Evolutionary conservation across 2,329 filamentous ascomycete genomes (phyloP), one percentile per base, ranked within the genome.

Genomic region (Zymoseptoria crescenta): DNA sequence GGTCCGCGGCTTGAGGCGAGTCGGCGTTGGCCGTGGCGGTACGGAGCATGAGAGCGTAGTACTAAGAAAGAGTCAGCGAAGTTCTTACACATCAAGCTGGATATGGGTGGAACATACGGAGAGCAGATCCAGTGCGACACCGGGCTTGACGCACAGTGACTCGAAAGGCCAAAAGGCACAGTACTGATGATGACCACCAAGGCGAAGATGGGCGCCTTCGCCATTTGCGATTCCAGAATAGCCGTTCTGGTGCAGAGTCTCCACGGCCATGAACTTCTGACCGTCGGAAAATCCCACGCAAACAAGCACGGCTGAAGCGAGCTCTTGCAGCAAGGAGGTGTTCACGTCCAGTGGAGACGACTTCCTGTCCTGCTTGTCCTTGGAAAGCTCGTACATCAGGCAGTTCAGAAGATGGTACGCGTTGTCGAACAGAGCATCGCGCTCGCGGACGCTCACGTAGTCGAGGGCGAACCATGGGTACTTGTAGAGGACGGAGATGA

Each of bases 401-500:
- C 56, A 59, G 24, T 63, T 57, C 51, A 72, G 55, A 48, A 69
- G 62, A 6, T 55, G 19, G n/a, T 66, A 49, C 10, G 67, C 62
- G 52, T 64, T 67, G 13, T 75, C 69, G 68, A 77, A 81, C 28
- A 83, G 65, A 8, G 69, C 62, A 57, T 78, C 76, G 53, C 79
- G 78, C 59, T 80, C 76, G 49, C 71, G 68, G 21, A 83, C 67
- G 1, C 74, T 78, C 66, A 81, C 79, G 59, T 77, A 65, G 13
- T 72, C 65, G 9, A 72, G 68, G 4, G 76, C 75, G 52, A 74
- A 74, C 80, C 80, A 82, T 2, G 80, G 80, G 60, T 78, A 82
- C 77, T 82, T 83, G 70, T 77, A 74, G 19, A 82, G 69, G 3
- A 77, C 80, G 55, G 76, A 79, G 59, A 81, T 80, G 55, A 79